phyloP scores from a whole-genome alignment of 345 rosid species.

The Punica granatum region DNA sequence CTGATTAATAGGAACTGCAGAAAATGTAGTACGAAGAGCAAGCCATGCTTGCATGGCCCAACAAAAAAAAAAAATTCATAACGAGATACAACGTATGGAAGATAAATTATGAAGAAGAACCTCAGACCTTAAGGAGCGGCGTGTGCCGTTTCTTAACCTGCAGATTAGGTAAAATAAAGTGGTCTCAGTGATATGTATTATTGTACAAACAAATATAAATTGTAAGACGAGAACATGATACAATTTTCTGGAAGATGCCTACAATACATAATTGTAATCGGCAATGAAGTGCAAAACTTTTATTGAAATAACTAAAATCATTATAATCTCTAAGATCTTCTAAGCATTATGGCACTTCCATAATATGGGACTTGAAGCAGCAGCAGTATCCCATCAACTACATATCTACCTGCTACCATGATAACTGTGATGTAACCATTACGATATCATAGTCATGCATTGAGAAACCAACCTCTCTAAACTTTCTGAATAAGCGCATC shows the following conservation, averaged over 20 bases:
- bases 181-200: constrained; percentile 6
- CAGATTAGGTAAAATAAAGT: background rate
- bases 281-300: background rate
- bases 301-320: background rate
- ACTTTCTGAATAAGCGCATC: too few relatives aligned
- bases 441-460: too few relatives aligned
- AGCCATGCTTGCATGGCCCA: background rate
- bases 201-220: background rate
- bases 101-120: constrained; percentile 1
- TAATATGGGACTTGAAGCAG: background rate
- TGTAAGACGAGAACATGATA: background rate
- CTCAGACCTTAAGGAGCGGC: constrained; percentile 52
- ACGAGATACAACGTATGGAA: background rate
- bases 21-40: background rate
- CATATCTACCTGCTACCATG: background rate
- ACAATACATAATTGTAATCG: background rate
- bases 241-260: background rate
- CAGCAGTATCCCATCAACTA: background rate
- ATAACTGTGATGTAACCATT: background rate
- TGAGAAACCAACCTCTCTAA: too few relatives aligned
- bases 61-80: background rate
- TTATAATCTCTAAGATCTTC: background rate
- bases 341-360: background rate
- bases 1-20: background rate
- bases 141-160: constrained; percentile 78